Base-by-base conservation (phyloP, 1,139 yeast genomes). In the Taiozyma sp. region DNA sequence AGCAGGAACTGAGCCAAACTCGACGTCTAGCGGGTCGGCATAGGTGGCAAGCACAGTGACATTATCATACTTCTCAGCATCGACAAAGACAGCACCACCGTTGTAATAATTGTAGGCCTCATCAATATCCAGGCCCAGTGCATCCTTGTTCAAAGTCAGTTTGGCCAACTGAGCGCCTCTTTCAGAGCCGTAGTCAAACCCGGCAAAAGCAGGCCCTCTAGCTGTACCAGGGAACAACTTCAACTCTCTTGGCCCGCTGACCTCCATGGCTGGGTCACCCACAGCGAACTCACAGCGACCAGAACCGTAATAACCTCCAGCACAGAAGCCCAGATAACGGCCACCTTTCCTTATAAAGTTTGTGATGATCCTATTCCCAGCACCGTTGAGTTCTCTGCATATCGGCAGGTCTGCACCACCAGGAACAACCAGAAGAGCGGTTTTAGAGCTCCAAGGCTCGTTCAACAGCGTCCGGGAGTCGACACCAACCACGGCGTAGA, bases 331-430 rank as follows among this genome's bases (percentile, higher is more conserved):
- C 38, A 93, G 67, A 63, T 74, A 90, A 50, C 75, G 72, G 1
- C 99, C 99, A 23, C 99, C 99, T 38, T 81, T 73, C 10, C 65
- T 57, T 3, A 93, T 91, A 66, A 75, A 92, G 47, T 80, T 80
- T 32, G 71, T 67, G 52, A 93, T 88, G 42, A 70, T 70, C 4
- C 68, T 62, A 60, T 83, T 88, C 0, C 91, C 92, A 8, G 67
- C 70, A 1, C 97, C 96, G 59, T 87, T 82, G 51, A 92, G 74
- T 1, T 75, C 74, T 44, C 76, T 72, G 64, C 97, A 88, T 13
- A 75, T 66, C 0, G 97, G 97, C 49, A 91, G 70, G 66, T 93
- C 99, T 1, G 98, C 97, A 4, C 99, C 99, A 3, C 99, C 99
- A 0, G 99, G 99, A 29, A 95, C 69, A 4, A 92, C 96, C 48